These are phyloP conservation scores for Drechmeria coniospora DNA, from an alignment of 2,329 filamentous ascomycete species.

Conservation along the genomic window DNA sequence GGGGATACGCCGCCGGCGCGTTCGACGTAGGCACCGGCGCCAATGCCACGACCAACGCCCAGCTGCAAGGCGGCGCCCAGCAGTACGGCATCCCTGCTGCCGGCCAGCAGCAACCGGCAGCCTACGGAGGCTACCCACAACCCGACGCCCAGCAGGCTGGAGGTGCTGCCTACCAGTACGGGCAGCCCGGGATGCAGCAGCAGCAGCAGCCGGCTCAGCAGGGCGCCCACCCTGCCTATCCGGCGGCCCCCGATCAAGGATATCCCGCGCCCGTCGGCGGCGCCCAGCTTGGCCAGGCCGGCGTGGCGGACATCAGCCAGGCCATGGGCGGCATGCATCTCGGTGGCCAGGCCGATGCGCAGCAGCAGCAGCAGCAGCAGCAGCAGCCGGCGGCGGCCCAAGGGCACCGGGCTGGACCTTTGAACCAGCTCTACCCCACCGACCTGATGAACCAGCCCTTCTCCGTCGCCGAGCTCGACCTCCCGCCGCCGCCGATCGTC, in stretches of 20 bases:
- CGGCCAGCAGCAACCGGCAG: conserved; percentile 24
- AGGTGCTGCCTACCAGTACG: conserved; percentile 25
- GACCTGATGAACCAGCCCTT: conserved; percentile 88
- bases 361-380: conserved; percentile 32
- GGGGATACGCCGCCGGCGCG: conserved; percentile 84
- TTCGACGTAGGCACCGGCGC: conserved; percentile 84
- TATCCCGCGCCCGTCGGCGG: conserved; percentile 39
- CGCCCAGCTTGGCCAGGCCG: conserved; percentile 20
- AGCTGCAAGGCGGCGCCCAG: conserved; percentile 21
- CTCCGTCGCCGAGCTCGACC: conserved; percentile 81
- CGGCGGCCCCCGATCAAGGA: conserved; percentile 39
- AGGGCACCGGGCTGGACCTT: conserved; percentile 27
- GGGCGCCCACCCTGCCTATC: conserved; percentile 21
- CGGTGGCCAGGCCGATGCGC: conserved; percentile 32
- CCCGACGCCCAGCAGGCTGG: conserved; percentile 26
- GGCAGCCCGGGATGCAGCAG: conserved; percentile 18
- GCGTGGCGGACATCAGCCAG: conserved; percentile 60
- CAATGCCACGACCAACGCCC: conserved; percentile 50
- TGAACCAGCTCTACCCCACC: conserved; percentile 85
- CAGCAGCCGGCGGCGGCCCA: conserved; percentile 28
- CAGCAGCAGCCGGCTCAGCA: conserved; percentile 14
- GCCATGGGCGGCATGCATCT: conserved; percentile 79
- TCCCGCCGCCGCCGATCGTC: conserved; percentile 80
- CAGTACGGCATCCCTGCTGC: conserved; percentile 31
- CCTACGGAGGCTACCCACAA: conserved; percentile 46